A percentile compares a stretch with the other conserved stretches of the same genome.
Evolutionary conservation across 768 basidiomycete species (phyloP).

Genomic region (Pleurotus giganteus): DNA sequence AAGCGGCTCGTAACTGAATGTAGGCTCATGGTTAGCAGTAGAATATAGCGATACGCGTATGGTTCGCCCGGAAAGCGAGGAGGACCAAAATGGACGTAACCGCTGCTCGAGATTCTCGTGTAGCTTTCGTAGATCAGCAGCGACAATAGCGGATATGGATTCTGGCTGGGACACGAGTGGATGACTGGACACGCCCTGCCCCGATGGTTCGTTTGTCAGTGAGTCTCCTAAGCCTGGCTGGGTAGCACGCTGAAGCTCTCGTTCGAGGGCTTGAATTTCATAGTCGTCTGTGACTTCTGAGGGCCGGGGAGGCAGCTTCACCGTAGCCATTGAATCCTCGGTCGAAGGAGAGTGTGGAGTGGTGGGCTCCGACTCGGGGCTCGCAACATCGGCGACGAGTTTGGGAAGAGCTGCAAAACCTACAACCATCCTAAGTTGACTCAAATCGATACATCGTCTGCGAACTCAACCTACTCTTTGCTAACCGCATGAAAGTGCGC

Average conservation of each 20-base stretch:
- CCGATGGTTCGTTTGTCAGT: not conserved
- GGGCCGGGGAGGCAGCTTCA: constrained; percentile 54
- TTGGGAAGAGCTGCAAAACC: constrained; percentile 78
- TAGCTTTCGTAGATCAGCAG: constrained; percentile 42
- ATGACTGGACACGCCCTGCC: not conserved
- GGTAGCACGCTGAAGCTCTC: constrained; percentile 40
- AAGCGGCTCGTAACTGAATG: constrained; percentile 43
- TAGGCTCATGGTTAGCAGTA: constrained; percentile 28
- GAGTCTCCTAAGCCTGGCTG: constrained; percentile 12
- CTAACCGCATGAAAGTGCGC: constrained; percentile 70
- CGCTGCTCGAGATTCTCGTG: constrained; percentile 78
- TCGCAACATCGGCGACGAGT: constrained; percentile 28
- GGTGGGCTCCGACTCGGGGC: constrained; percentile 27
- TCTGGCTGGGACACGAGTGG: constrained; percentile 3
- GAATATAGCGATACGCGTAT: constrained; percentile 65
- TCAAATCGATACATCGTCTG: too few relatives aligned
- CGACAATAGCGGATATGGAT: constrained; percentile 12
- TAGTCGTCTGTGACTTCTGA: constrained; percentile 59
- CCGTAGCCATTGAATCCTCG: constrained; percentile 44
- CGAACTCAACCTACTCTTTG: constrained; percentile 54
- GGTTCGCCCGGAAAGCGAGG: constrained; percentile 59
- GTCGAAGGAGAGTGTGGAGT: constrained; percentile 38
- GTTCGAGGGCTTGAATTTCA: constrained; percentile 55
- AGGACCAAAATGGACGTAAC: constrained; percentile 79
- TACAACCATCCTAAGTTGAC: constrained; percentile 21